These are phyloP conservation scores for Mycena leptocephala DNA, from an alignment of 768 basidiomycete genomes.

Conservation along the genomic window DNA sequence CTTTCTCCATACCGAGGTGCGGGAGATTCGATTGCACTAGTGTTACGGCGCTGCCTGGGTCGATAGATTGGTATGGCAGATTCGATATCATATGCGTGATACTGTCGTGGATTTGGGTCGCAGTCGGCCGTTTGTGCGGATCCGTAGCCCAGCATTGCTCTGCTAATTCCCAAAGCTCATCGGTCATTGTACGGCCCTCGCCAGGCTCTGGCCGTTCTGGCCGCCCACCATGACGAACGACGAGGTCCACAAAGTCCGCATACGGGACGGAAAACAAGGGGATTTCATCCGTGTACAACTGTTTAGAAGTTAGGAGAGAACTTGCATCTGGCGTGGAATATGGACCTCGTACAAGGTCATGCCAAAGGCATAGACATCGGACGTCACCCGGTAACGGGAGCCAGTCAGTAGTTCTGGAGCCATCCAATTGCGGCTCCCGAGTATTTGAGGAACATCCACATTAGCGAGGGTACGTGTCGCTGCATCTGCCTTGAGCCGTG, in stretches of 20 bases:
- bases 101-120: slow-evolving; percentile 8
- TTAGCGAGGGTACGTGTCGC: slow-evolving; percentile 31
- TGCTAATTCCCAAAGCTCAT: slow-evolving; percentile 44
- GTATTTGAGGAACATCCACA: background rate
- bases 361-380: slow-evolving; percentile 45
- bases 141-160: slow-evolving; percentile 40
- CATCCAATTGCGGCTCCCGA: slow-evolving; percentile 48
- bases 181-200: slow-evolving; percentile 39
- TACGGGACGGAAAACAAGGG: slow-evolving; percentile 35
- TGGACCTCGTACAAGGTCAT: slow-evolving; percentile 48
- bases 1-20: background rate
- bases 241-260: slow-evolving; percentile 31
- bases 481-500: slow-evolving; percentile 16
- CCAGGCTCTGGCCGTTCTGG: slow-evolving; percentile 41
- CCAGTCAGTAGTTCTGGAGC: slow-evolving; percentile 44
- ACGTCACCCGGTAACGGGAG: slow-evolving; percentile 23
- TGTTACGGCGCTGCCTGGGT: too few species aligned
- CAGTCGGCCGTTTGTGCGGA: slow-evolving; percentile 35
- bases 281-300: slow-evolving; percentile 37
- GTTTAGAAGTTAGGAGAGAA: slow-evolving; percentile 7
- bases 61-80: background rate
- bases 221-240: slow-evolving; percentile 31
- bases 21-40: too few species aligned
- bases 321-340: background rate
- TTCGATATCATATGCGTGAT: background rate